Evolutionary conservation across 2,329 filamentous ascomycete species (phyloP).

Genomic region (Xylariomycetidae sp.): DNA sequence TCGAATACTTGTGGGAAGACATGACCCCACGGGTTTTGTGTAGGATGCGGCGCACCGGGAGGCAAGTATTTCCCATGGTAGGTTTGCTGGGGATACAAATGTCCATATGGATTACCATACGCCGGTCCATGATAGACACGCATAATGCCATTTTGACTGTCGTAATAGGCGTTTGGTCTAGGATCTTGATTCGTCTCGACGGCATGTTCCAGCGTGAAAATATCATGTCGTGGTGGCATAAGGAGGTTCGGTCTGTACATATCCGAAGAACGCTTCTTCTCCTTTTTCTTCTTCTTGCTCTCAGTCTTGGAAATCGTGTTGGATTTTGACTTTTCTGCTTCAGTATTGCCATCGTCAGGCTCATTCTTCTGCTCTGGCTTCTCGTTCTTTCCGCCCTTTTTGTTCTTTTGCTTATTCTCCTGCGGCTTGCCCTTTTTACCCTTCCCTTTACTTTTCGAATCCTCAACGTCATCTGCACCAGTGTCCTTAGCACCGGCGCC

Average conservation of each 20-base stretch:
- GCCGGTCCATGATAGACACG: conserved; percentile 54
- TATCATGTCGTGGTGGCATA: conserved; percentile 41
- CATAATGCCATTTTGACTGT: conserved; percentile 46
- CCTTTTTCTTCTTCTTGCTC: conserved; percentile 7
- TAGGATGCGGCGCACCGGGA: conserved; percentile 38
- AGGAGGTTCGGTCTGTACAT: conserved; percentile 40
- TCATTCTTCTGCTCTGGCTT: conserved; percentile 2
- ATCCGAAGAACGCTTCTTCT: conserved; percentile 13
- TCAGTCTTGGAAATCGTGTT: neutral
- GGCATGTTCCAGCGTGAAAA: conserved; percentile 52
- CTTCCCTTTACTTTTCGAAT: neutral
- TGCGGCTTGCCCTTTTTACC: conserved; percentile 5
- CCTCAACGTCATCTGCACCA: too few relatives aligned
- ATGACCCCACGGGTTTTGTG: conserved; percentile 39
- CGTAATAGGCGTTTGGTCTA: conserved; percentile 55
- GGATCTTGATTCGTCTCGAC: conserved; percentile 49
- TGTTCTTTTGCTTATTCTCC: conserved; percentile 3
- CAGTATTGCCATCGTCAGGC: neutral
- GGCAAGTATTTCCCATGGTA: conserved; percentile 29
- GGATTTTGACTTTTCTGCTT: neutral
- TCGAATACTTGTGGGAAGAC: too few relatives aligned
- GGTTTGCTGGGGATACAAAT: conserved; percentile 40
- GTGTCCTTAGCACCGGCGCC: too few relatives aligned
- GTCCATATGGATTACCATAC: conserved; percentile 47
- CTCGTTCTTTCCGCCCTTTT: conserved; percentile 4